phyloP scores from a whole-genome alignment of 495 filamentous ascomycete species.

The Penicillium cataractarum region DNA sequence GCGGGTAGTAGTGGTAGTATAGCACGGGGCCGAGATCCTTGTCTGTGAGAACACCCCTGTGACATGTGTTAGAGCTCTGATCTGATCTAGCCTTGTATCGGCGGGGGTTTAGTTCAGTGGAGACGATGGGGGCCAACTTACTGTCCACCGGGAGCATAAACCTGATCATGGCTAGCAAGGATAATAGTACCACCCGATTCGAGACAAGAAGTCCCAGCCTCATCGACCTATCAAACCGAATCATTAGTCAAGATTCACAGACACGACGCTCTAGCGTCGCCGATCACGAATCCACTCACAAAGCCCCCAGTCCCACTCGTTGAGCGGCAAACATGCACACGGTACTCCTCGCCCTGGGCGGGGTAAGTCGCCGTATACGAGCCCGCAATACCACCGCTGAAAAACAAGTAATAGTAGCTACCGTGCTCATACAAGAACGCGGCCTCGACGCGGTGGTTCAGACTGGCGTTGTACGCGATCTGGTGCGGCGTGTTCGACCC shows the following conservation, averaged over 20 bases:
- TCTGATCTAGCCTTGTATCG: neutral
- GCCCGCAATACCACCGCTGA: conserved; percentile 65
- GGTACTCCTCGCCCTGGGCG: conserved; percentile 64
- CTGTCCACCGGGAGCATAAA: conserved; percentile 76
- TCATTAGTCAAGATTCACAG: neutral
- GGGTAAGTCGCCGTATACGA: conserved; percentile 54
- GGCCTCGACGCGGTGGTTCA: conserved; percentile 61
- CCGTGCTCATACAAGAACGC: conserved; percentile 57
- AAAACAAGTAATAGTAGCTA: conserved; percentile 69
- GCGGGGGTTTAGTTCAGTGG: neutral
- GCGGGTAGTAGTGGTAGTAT: conserved; percentile 68
- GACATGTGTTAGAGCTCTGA: conserved; percentile 7
- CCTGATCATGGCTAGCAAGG: conserved; percentile 61
- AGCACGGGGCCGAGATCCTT: conserved; percentile 54
- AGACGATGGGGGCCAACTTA: conserved; percentile 19
- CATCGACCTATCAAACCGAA: conserved; percentile 51
- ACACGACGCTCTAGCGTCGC: neutral
- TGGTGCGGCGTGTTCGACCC: conserved; percentile 43
- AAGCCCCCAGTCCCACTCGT: conserved; percentile 55
- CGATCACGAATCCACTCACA: conserved; percentile 39
- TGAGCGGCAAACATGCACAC: conserved; percentile 65
- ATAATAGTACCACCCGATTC: conserved; percentile 65
- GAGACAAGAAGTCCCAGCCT: conserved; percentile 57
- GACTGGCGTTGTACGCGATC: conserved; percentile 58
- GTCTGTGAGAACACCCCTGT: conserved; percentile 50